These are phyloP conservation scores for Colletotrichum viniferum DNA, from an alignment of 2,329 filamentous ascomycete genomes.

Conservation along the genomic window DNA sequence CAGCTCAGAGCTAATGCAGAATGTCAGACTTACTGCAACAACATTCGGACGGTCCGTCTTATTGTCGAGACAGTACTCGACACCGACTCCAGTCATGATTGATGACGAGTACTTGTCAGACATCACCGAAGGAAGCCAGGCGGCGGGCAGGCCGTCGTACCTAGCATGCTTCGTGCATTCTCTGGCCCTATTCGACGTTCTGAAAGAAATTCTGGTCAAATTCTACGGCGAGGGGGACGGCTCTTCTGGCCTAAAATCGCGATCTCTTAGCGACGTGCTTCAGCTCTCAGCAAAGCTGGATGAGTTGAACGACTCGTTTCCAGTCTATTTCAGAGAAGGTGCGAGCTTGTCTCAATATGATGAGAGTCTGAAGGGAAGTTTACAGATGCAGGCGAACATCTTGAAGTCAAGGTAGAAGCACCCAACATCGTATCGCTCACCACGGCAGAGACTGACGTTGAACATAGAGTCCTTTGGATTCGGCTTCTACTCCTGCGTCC, in stretches of 20 bases:
- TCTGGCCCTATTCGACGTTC: slow-evolving; percentile 20
- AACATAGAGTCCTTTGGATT: background rate
- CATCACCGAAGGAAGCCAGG: slow-evolving; percentile 26
- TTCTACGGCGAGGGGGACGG: background rate
- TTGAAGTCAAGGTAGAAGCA: background rate
- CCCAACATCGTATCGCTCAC: rapidly evolving
- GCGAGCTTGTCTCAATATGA: background rate
- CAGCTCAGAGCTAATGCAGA: background rate
- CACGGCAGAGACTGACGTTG: rapidly evolving
- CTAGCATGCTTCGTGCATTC: slow-evolving; percentile 27
- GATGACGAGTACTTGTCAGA: slow-evolving; percentile 33
- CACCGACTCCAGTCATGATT: slow-evolving; percentile 25
- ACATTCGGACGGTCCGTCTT: slow-evolving; percentile 31
- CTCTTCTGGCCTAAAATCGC: background rate
- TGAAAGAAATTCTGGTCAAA: background rate
- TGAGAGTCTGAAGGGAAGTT: background rate
- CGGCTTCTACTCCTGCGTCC: background rate
- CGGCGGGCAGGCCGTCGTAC: slow-evolving; percentile 21
- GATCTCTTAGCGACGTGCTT: background rate
- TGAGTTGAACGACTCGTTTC: background rate
- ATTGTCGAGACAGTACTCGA: slow-evolving; percentile 13
- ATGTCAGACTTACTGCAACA: slow-evolving; percentile 25
- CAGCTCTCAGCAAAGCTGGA: background rate
- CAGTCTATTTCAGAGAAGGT: background rate
- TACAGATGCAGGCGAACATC: slow-evolving; percentile 5